A percentile compares a stretch with the other conserved stretches of the same genome.
Conservation (phyloP, 495 filamentous ascomycete genomes). For the Staphylotrichum longicolle region DNA sequence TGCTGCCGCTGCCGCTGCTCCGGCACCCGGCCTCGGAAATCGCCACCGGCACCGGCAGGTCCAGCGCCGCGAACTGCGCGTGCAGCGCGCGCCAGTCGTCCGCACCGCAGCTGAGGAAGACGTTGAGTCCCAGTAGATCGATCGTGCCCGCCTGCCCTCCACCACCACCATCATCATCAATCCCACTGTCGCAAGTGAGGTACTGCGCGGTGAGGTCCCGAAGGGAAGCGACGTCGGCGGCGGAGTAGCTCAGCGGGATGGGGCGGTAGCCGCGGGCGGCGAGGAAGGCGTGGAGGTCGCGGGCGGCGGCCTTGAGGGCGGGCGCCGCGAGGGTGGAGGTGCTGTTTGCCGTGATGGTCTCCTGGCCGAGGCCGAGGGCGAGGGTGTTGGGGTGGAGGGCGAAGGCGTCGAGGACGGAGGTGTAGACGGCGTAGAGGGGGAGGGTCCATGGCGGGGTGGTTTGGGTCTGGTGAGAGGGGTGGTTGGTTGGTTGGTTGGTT, state of each 20-base stretch:
- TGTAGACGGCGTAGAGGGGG: constrained; percentile 59
- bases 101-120: constrained; percentile 46
- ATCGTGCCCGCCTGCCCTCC: constrained; percentile 44
- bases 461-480: background rate
- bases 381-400: constrained; percentile 68
- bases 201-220: constrained; percentile 80
- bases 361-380: constrained; percentile 77
- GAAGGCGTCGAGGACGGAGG: constrained; percentile 69
- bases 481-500: background rate
- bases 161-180: too few relatives aligned
- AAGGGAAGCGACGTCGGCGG: constrained; percentile 71
- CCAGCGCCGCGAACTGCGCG: background rate
- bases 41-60: background rate
- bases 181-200: constrained; percentile 54
- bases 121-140: constrained; percentile 77
- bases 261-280: constrained; percentile 67
- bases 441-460: constrained; percentile 55
- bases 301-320: constrained; percentile 71
- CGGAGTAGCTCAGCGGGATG: constrained; percentile 78
- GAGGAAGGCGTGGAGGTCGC: constrained; percentile 74
- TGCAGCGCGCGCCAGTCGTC: background rate
- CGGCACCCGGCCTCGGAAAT: constrained; percentile 7
- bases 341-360: constrained; percentile 58
- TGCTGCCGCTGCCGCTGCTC: background rate
- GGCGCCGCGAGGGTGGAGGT: constrained; percentile 61